Conservation (phyloP, 176 grass and related monocot species). For the Oryza rufipogon region DNA sequence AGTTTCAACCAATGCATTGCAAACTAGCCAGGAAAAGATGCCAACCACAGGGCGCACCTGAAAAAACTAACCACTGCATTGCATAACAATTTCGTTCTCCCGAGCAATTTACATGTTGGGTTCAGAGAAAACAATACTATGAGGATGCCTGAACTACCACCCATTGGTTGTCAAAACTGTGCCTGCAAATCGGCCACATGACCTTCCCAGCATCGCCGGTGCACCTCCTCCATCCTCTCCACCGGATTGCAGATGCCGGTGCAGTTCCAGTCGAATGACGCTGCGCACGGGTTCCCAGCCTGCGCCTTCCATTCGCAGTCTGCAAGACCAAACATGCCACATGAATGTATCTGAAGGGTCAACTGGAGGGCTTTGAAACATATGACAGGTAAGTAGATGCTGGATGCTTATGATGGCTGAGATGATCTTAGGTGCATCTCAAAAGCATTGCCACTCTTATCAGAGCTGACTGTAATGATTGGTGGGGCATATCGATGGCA, state of each 20-base stretch:
- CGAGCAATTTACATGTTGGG: constrained; percentile 40
- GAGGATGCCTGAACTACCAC: constrained; percentile 7
- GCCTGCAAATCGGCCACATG: constrained; percentile 46
- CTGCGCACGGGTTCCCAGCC: constrained; percentile 69
- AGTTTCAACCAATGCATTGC: neutral
- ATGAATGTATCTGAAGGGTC: neutral
- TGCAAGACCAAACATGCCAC: constrained; percentile 36
- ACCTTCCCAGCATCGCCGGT: constrained; percentile 60
- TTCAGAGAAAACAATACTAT: constrained; percentile 13
- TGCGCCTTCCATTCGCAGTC: constrained; percentile 87
- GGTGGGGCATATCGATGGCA: neutral
- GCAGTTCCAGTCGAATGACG: constrained; percentile 85
- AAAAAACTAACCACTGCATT: constrained; percentile 34
- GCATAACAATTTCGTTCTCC: neutral
- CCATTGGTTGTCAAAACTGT: constrained; percentile 52
- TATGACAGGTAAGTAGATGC: constrained; percentile 13
- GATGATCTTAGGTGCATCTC: constrained; percentile 1
- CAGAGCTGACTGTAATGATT: constrained; percentile 20
- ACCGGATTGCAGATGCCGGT: constrained; percentile 75
- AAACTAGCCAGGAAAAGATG: neutral
- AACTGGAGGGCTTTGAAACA: neutral
- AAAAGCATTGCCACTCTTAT: constrained; percentile 22
- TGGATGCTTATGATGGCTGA: neutral
- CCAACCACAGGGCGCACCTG: constrained; percentile 18
- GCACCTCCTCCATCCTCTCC: constrained; percentile 78